Base-by-base conservation (phyloP, 257 asterid species). In the Salvia miltiorrhiza region DNA sequence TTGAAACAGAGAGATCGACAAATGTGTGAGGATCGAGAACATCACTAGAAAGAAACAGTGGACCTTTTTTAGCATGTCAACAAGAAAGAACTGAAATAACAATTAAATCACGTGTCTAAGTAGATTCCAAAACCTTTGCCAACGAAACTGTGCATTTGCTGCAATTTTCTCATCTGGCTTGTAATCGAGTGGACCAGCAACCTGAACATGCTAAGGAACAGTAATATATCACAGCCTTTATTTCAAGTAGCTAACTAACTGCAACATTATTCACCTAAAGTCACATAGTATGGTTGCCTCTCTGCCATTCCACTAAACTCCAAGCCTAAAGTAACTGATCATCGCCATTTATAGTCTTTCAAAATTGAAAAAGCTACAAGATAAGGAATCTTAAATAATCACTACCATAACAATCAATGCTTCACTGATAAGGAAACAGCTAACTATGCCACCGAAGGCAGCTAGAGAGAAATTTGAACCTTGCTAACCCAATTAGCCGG, bases 81-180 rank as follows among this genome's bases (percentile, higher is more conserved):
- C 54, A 24, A 32, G 66, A 65, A 61, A 41, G 9, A 75, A 81
- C 35, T 30, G 33, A 30, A 30, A 30, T 30, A 3, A 30, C 40
- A 12, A 19, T 10, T 21, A 53, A 37, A 58, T 45, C 40, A 23
- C 44, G 43, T n/a, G 37, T 63, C 56, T 13, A 33, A 60, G 67
- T 28, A 23, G 60, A 47, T 72, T 11, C 47, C 16, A 47, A 70
- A 75, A 92, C 97, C 97, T 92, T 78, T 92, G 97, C 97, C 96
- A 92, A 62, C 95, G 93, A 67, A 89, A 92, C 74, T 87, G 93
- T 14, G 97, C 96, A 65, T 87, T 92, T 77, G 96, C 97, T 28
- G 80, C 84, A 67, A 87, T 79, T 40, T 80, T 82, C 65, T 89
- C 93, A 30, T 80, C 90, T 37, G 93, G 87, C 67, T 77, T 87